phyloP scores from a whole-genome alignment of 345 rosid genomes.

The Eucalyptus camaldulensis region DNA sequence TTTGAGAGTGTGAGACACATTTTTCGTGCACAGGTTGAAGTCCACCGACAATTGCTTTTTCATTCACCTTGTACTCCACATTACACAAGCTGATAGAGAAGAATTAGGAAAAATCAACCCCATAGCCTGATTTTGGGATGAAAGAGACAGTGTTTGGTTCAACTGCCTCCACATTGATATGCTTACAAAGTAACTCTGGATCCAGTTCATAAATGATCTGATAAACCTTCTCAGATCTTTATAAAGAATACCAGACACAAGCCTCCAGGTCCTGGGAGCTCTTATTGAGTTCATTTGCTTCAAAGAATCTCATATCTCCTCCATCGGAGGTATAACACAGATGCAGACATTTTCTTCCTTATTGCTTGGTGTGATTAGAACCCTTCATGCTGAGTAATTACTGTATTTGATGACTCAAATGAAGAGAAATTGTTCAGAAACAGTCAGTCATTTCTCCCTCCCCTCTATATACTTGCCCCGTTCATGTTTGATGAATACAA shows the following conservation, averaged over 20 bases:
- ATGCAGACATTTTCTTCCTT: background rate
- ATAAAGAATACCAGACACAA: background rate
- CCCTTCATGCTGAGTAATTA: background rate
- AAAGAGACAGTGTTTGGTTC: background rate
- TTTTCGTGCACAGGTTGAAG: background rate
- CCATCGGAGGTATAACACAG: background rate
- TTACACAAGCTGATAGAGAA: background rate
- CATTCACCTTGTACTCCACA: background rate
- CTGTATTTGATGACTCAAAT: background rate
- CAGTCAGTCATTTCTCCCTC: background rate
- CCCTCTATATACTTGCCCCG: background rate
- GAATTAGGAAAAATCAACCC: background rate
- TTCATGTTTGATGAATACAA: background rate
- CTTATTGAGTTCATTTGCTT: background rate
- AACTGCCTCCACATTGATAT: background rate
- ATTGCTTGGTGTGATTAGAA: background rate
- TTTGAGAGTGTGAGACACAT: background rate
- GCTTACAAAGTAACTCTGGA: background rate
- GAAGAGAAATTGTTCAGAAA: background rate
- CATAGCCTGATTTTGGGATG: background rate
- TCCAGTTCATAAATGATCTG: background rate
- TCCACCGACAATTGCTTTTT: background rate
- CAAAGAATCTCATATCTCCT: background rate
- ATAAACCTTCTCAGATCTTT: background rate
- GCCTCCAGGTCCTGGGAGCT: background rate